phyloP scores from a whole-genome alignment of 2,329 filamentous ascomycete species.

The Eutypella sp. region DNA sequence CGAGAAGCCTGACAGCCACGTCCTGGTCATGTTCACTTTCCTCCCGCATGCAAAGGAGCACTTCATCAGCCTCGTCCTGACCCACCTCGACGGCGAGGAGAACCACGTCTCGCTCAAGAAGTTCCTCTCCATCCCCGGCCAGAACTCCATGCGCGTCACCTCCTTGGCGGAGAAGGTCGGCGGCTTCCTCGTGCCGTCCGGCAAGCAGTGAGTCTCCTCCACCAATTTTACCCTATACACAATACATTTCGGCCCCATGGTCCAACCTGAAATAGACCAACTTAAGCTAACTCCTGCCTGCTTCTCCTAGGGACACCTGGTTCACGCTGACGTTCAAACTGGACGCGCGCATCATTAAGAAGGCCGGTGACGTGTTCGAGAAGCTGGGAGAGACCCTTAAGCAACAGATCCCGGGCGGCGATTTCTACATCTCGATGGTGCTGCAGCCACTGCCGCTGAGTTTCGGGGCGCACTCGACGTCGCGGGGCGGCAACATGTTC shows the following conservation, averaged over 20 bases:
- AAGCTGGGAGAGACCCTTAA: slow-evolving; percentile 7
- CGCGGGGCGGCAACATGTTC: slow-evolving; percentile 11
- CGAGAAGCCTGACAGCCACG: slow-evolving; percentile 7
- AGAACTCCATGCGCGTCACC: slow-evolving; percentile 7
- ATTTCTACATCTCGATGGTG: slow-evolving; percentile 9
- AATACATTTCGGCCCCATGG: not conserved
- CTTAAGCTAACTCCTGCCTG: slow-evolving; percentile 3
- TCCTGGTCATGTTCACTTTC: slow-evolving; percentile 7
- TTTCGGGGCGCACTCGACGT: slow-evolving; percentile 6
- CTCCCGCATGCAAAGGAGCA: slow-evolving; percentile 4
- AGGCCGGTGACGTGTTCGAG: slow-evolving; percentile 6
- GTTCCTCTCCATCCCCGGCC: slow-evolving; percentile 10
- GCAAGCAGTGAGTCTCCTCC: slow-evolving; percentile 7
- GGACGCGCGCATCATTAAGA: slow-evolving; percentile 12
- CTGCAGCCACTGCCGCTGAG: slow-evolving; percentile 10
- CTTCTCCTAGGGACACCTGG: slow-evolving; percentile 9
- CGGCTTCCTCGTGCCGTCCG: slow-evolving; percentile 9
- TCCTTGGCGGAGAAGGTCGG: slow-evolving; percentile 8
- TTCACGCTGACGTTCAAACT: slow-evolving; percentile 14
- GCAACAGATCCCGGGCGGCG: slow-evolving; percentile 5
- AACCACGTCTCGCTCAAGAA: slow-evolving; percentile 7
- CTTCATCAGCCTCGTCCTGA: slow-evolving; percentile 9
- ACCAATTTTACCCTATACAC: not conserved
- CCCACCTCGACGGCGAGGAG: slow-evolving; percentile 10
- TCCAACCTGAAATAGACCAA: no score